These are phyloP conservation scores for Herpetomonas muscarum DNA, from an alignment of 208 protist species.

Conservation along the genomic window DNA sequence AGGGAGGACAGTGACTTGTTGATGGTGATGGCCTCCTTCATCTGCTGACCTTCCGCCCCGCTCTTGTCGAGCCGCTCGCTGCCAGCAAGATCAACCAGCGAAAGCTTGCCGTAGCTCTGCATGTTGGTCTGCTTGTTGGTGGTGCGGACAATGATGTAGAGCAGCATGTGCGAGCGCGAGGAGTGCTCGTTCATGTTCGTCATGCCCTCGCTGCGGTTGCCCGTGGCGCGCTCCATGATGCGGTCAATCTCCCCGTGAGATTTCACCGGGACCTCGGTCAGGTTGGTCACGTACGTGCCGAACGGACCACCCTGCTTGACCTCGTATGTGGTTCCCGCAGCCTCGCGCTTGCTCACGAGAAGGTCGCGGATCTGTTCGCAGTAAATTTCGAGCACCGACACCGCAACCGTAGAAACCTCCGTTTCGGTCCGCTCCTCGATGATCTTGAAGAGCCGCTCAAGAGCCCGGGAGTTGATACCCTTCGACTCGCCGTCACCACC, in stretches of 20 bases:
- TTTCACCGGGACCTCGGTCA: conserved; percentile 71
- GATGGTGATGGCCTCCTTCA: conserved; percentile 91
- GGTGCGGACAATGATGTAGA: conserved; percentile 87
- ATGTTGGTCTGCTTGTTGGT: conserved; percentile 87
- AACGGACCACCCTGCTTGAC: conserved; percentile 86
- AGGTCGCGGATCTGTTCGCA: conserved; percentile 87
- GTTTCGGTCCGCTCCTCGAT: conserved; percentile 86
- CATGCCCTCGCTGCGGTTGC: conserved; percentile 71
- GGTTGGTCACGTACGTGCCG: conserved; percentile 89
- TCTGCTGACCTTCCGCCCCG: conserved; percentile 72
- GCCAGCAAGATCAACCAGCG: conserved; percentile 91
- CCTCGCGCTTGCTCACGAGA: conserved; percentile 57
- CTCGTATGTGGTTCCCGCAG: conserved; percentile 61
- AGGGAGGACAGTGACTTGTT: conserved; percentile 91
- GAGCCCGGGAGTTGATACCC: conserved; percentile 87
- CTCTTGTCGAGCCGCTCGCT: conserved; percentile 90
- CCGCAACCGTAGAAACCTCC: conserved; percentile 71
- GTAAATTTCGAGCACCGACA: conserved; percentile 92
- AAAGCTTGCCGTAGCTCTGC: conserved; percentile 91
- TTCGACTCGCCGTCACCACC: conserved; percentile 67
- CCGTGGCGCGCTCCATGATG: conserved; percentile 76
- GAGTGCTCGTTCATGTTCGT: conserved; percentile 94
- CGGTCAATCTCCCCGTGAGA: conserved; percentile 65
- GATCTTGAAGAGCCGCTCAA: conserved; percentile 85
- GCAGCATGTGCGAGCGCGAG: conserved; percentile 92